Evolutionary conservation across 1,284 basidiomycete species (phyloP).

Genomic region (Exobasidium cylindrosporum): DNA sequence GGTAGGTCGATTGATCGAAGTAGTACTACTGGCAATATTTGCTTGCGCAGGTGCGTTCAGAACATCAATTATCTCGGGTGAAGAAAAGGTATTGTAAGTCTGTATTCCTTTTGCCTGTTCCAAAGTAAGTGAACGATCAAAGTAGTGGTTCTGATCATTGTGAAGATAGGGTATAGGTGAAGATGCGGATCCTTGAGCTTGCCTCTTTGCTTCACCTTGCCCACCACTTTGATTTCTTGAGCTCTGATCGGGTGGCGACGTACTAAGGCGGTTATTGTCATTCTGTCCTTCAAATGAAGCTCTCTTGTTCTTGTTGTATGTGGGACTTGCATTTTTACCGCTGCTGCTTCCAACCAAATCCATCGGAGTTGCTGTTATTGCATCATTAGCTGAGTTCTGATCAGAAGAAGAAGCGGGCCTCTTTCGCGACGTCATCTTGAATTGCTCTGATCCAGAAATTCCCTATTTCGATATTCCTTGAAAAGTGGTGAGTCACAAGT

Average conservation of each 20-base stretch:
- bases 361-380: no score
- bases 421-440: not conserved
- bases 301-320: not conserved
- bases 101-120: not conserved
- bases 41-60: not conserved
- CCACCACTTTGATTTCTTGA: not conserved
- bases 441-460: no score
- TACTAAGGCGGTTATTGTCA: not conserved
- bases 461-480: no score
- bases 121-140: not conserved
- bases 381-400: no score
- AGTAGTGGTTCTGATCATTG: not conserved
- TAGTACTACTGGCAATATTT: not conserved
- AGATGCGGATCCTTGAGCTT: not conserved
- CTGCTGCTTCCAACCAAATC: no score
- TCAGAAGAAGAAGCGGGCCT: not conserved
- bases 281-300: not conserved
- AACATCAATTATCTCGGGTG: not conserved
- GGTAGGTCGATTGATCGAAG: not conserved
- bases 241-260: not conserved
- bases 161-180: slow-evolving; percentile 1
- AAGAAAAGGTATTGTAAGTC: not conserved
- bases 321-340: no score
- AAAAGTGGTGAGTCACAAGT: no score
- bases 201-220: slow-evolving; percentile 2